Base-by-base conservation (phyloP, 2,329 filamentous ascomycete genomes). In the Colletotrichum sp. region DNA sequence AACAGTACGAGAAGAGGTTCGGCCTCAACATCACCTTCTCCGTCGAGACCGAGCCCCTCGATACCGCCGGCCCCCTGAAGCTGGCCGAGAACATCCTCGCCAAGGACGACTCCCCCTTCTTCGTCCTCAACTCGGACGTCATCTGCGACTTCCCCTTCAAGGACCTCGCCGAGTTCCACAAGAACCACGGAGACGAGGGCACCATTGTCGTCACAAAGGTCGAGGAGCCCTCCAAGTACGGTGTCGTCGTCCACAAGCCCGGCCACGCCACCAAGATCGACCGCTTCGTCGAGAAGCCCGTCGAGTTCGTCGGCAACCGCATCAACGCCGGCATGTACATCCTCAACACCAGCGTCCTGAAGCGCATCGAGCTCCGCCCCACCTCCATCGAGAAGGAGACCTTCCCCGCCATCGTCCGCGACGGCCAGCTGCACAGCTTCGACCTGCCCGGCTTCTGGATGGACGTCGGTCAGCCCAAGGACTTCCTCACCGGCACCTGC, bases 301-400 rank as follows among this genome's bases (percentile, higher is more conserved):
- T 99, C 84, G 95, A 99, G 88, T 99, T 98, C 84, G 96, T 99
- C 75, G 96, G 96, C 82, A 99, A 99, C 92, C 95, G 96, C 79
- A 99, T 99, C 91, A 99, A 99, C 83, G 97, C 96, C 80, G 97
- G 97, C 88, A 95, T 99, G 87, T 99, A 99, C 90, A 98, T 99
- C 82, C 91, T 99, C 82, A 99, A 98, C 90, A 96, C 96, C 65
- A 96, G 94, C 68, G 93, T 99, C 55, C 92, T 99, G 76, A 89
- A 93, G 80, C 95, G 96, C 85, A 99, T 99, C 83, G 96, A 99
- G 86, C 93, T 99, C 79, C 95, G 96, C 77, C 97, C 97, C 57
- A 99, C 96, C 67, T 98, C 96, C 8, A 99, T 99, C 84, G 96
- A 99, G 88, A 96, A 99, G 89, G 97, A 99, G 89, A 98, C 96